Base-by-base conservation (phyloP, 2,329 filamentous ascomycete species). In the Trichoderma cornu-damae region DNA sequence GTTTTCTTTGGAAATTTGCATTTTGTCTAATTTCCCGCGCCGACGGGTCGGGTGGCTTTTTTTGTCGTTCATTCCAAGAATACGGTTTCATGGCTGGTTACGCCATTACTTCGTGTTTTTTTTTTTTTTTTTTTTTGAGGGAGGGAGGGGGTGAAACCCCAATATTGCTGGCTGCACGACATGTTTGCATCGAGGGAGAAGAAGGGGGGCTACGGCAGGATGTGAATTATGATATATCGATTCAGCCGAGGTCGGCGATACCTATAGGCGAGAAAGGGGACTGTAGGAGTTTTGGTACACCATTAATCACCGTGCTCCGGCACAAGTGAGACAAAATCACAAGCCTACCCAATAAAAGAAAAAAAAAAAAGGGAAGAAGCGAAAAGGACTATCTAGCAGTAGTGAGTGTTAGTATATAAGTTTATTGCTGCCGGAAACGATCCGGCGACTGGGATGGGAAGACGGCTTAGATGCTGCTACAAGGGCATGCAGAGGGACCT, bases 191-290 rank as follows among this genome's bases (percentile, higher is more conserved):
- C 20, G 12, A n/a, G 22, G 3, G 24, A 1, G 3, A 34, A 1
- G 8, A 35, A 30, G 28, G 28, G 26, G 26, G 26, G n/a, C n/a
- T n/a, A n/a, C n/a, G 28, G 28, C 9, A 30, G 28, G 28, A 30
- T 30, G 28, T 30, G 28, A 30, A 6, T 46, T 54, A 5, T 54
- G 40, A 54, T 26, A 35, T 28, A 38, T 51, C 9, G 20, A 35
- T 26, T 42, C 35, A 51, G 35, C 48, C n/a, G 34, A 32, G 20
- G 40, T 54, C 40, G 51, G 51, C 40, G 51, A 44, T 35, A 35
- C n/a, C 14, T 7, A 52, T 18, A 30, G 49, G 37, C 26, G 18
- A 30, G 16, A 28, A 22, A 52, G 35, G 24, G 26, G 28, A 30
- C n/a, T n/a, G n/a, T n/a, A n/a, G n/a, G n/a, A n/a, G n/a, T n/a